Evolutionary conservation across 345 rosid genomes (phyloP), one percentile per base, ranked within the genome.

Genomic region (Hibiscus trionum): DNA sequence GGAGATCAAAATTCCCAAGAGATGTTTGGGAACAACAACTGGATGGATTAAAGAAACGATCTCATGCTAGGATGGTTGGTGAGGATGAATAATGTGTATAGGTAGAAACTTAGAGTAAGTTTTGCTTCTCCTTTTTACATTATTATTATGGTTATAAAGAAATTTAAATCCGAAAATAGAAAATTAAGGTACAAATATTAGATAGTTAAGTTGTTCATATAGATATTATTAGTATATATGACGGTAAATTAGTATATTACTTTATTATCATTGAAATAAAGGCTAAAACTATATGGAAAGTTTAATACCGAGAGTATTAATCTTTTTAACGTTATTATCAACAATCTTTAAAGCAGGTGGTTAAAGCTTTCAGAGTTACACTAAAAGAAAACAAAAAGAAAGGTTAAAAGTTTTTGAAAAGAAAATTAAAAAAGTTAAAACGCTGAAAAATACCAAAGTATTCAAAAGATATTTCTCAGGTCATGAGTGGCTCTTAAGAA

Each of bases 11-110:
- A 5, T 79, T 77, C 37, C 56, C 84, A 0, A 79, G 27, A 58
- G 80, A 73, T 21, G 80, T 77, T 15, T 81, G 83, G 88, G 86
- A 82, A 66, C 61, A 46, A 31, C 83, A 85, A 70, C 79, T 81
- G 12, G 15, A 33, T 66, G 82, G 76, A 57, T 42, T 85, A 59
- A 71, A 66, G 61, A 77, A 57, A 70, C 74, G 78, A 27, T 82
- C 78, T 52, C 50, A 26, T 29, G 61, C 5, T 17, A 66, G 80
- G 24, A 71, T 76, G 75, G 50, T 67, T 76, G 75, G 50, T 67
- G 44, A 75, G 27, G 75, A 76, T 65, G 72, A 82, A 26, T 8
- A 63, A 68, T 50, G n/a, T 37, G 44, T 50, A 35, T 5, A 29
- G 44, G 42, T 50, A 50, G 71, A 47, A 14, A 66, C 24, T 44